Conservation (phyloP, 371 early-diverging fungal genomes). For the Mucor plumbeus region DNA sequence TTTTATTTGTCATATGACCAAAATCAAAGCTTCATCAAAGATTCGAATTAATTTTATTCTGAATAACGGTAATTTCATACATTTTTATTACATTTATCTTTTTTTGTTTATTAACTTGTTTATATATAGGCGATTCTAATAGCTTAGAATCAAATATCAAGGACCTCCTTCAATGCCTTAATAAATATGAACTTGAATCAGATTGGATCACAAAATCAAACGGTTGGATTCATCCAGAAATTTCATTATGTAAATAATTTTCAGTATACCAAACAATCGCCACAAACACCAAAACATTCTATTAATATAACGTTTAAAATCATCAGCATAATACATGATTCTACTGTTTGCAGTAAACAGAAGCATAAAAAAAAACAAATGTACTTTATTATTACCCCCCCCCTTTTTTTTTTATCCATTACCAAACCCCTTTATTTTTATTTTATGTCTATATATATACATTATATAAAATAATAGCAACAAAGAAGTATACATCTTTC, state of each 20-base stretch:
- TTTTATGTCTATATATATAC: not conserved
- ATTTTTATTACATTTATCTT: not conserved
- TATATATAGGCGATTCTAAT: not conserved
- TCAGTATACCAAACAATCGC: not conserved
- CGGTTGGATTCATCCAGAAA: conserved; percentile 27
- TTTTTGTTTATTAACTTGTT: not conserved
- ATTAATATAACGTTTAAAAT: not conserved
- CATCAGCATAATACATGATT: not conserved
- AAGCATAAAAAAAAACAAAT: not conserved
- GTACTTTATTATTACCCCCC: not conserved
- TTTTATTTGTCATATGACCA: conserved; percentile 27
- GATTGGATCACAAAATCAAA: conserved; percentile 29
- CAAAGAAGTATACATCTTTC: not conserved
- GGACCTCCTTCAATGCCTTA: conserved; percentile 21
- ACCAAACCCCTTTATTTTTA: not conserved
- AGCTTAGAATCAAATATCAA: conserved; percentile 17
- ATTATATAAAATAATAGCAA: not conserved
- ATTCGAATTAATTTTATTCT: conserved; percentile 22
- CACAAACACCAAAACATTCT: not conserved
- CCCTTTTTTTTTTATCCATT: not conserved
- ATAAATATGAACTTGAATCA: conserved; percentile 31
- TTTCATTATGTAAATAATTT: not conserved
- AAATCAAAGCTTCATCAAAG: conserved; percentile 6
- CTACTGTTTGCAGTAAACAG: not conserved
- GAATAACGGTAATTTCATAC: conserved; percentile 6